phyloP scores from a whole-genome alignment of 2,329 filamentous ascomycete species.

The Trichoderma koningiopsis region DNA sequence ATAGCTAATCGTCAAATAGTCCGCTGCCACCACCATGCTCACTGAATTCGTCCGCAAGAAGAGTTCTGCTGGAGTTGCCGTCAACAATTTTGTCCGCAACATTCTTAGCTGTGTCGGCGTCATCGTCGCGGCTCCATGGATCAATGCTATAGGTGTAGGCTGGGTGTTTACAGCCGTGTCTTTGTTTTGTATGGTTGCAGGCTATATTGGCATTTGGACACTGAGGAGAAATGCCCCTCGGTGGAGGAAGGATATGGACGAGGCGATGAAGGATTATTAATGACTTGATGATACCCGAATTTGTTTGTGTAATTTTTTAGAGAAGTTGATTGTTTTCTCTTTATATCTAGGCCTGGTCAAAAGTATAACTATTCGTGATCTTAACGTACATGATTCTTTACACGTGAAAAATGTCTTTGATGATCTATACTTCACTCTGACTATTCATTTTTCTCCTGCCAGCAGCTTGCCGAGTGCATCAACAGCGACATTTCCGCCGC shows the following conservation, averaged over 20 bases:
- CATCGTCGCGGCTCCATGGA: conserved; percentile 70
- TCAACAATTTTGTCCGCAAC: conserved; percentile 81
- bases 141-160: conserved; percentile 70
- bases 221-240: conserved; percentile 61
- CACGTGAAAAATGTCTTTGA: background rate
- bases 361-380: background rate
- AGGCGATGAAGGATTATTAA: conserved; percentile 38
- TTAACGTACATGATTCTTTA: background rate
- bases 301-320: background rate
- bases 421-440: background rate
- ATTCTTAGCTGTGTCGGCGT: conserved; percentile 74
- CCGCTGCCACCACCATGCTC: conserved; percentile 75
- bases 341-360: background rate
- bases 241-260: conserved; percentile 68
- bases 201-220: conserved; percentile 59
- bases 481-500: conserved; percentile 61
- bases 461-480: conserved; percentile 58
- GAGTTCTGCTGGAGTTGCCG: conserved; percentile 71
- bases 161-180: conserved; percentile 69
- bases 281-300: conserved; percentile 10
- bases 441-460: conserved; percentile 7
- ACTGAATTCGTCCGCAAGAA: conserved; percentile 79
- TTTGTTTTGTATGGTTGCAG: conserved; percentile 58
- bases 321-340: background rate
- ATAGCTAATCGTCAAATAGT: conserved; percentile 32